Percentiles rank a stretch among this genome's conserved stretches.
Evolutionary conservation across 257 asterid species (phyloP).

Genomic region (Schizonepeta tenuifolia): DNA sequence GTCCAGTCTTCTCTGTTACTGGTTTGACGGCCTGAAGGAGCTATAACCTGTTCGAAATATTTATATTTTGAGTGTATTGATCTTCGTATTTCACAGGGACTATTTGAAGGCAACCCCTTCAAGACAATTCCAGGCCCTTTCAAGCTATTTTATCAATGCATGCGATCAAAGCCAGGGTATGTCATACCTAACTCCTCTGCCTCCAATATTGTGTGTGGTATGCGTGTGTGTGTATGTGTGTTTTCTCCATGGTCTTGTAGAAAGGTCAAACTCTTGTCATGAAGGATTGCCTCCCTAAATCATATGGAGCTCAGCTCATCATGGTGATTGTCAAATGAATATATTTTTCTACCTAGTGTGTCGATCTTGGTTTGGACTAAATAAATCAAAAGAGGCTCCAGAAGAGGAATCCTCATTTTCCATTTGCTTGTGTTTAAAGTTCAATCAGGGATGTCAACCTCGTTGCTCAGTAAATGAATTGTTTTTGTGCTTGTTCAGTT

Average conservation of each 20-base stretch:
- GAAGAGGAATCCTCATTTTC: background rate
- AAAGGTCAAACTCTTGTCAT: conserved; percentile 1
- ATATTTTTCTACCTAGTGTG: background rate
- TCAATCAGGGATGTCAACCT: background rate
- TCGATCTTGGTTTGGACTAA: background rate
- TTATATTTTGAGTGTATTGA: background rate
- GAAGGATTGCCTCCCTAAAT: background rate
- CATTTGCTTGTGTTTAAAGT: background rate
- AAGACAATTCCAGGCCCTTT: conserved; percentile 96
- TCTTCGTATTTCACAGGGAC: conserved; percentile 57
- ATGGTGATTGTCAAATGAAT: background rate
- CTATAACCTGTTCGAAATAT: background rate
- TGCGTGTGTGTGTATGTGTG: background rate
- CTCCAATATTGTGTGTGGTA: background rate
- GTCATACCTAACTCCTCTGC: conserved; percentile 14
- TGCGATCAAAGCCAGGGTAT: conserved; percentile 97
- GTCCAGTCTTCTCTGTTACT: background rate
- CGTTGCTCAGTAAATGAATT: background rate
- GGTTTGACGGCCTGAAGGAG: background rate
- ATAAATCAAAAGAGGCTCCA: background rate
- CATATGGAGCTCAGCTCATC: background rate
- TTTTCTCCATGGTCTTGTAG: background rate
- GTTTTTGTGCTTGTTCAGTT: background rate
- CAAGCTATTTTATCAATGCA: conserved; percentile 88
- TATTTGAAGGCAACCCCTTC: conserved; percentile 97